These are phyloP conservation scores for Thymus quinquecostatus DNA, from an alignment of 257 asterid species.

Conservation along the genomic window DNA sequence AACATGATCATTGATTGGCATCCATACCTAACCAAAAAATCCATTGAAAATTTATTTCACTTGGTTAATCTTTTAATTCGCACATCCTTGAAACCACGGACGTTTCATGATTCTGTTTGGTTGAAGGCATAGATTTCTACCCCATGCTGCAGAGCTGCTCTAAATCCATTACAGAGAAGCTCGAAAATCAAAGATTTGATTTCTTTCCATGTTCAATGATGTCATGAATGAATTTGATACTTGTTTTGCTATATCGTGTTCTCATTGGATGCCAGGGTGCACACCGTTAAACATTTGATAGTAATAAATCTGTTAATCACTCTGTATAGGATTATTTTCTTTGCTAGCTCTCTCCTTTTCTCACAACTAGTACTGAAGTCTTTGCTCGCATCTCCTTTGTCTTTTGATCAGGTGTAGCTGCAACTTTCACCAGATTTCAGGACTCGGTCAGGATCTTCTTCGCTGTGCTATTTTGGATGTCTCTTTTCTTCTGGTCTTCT, in stretches of 20 bases:
- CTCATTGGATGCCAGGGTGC: background rate
- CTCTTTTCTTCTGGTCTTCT: conserved; percentile 92
- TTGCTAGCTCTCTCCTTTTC: background rate
- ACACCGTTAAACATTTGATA: conserved; percentile 1
- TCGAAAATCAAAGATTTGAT: conserved; percentile 4
- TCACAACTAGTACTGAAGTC: background rate
- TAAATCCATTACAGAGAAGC: too few relatives aligned
- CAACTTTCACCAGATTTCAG: conserved; percentile 53
- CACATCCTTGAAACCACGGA: background rate
- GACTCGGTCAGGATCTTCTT: conserved; percentile 70
- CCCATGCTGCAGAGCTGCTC: conserved; percentile 21
- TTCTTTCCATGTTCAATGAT: conserved; percentile 31
- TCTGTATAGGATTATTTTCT: conserved; percentile 11
- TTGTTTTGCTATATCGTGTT: background rate
- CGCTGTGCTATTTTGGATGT: conserved; percentile 91
- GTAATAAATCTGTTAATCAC: background rate
- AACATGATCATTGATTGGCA: background rate
- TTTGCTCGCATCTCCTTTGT: background rate
- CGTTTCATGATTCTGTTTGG: background rate
- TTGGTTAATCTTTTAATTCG: background rate
- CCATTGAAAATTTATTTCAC: background rate
- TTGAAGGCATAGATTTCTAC: background rate
- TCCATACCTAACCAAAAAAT: background rate
- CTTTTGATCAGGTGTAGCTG: conserved; percentile 48
- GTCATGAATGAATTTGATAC: background rate